Evolutionary conservation across 352 stramenopile species (phyloP).

Genomic region (Phytophthora europaea): DNA sequence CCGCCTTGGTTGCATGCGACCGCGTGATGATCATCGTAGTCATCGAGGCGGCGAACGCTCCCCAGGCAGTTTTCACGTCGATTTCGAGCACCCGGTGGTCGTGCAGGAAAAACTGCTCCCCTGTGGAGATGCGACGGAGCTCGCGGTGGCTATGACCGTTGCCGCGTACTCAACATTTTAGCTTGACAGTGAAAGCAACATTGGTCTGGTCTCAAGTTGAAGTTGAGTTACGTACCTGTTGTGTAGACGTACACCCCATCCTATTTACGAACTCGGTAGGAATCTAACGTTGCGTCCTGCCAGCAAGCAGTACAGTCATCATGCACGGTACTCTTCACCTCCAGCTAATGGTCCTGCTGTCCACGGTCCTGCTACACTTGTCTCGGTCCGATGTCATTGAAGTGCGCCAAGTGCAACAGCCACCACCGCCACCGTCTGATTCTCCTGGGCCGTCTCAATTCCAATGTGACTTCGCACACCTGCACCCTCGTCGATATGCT

Average conservation of each 20-base stretch:
- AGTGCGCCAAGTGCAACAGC: slow-evolving; percentile 19
- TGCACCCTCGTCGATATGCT: slow-evolving; percentile 51
- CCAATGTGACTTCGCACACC: slow-evolving; percentile 36
- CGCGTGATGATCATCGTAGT: slow-evolving; percentile 2
- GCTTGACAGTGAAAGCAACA: background rate
- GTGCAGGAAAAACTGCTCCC: slow-evolving; percentile 19
- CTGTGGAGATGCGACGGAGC: background rate
- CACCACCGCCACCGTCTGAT: slow-evolving; percentile 10
- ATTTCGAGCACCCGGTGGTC: slow-evolving; percentile 6
- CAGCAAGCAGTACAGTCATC: background rate
- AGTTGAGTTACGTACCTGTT: slow-evolving; percentile 22
- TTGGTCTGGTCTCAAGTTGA: slow-evolving; percentile 16
- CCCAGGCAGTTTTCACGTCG: slow-evolving; percentile 11
- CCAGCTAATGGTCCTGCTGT: slow-evolving; percentile 16
- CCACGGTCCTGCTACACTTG: slow-evolving; percentile 14
- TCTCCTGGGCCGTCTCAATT: background rate
- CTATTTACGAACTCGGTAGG: slow-evolving; percentile 14
- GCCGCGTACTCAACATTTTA: background rate
- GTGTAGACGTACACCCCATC: background rate
- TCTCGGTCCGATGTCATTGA: slow-evolving; percentile 9
- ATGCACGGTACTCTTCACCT: slow-evolving; percentile 10
- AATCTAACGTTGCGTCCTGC: background rate
- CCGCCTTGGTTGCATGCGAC: slow-evolving; percentile 5
- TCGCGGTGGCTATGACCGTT: background rate
- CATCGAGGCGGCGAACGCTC: background rate